Percentiles rank a stretch among this genome's conserved stretches.
These are phyloP conservation scores for Cocos nucifera DNA, from an alignment of 176 grass and related monocot genomes.

Conservation along the genomic window DNA sequence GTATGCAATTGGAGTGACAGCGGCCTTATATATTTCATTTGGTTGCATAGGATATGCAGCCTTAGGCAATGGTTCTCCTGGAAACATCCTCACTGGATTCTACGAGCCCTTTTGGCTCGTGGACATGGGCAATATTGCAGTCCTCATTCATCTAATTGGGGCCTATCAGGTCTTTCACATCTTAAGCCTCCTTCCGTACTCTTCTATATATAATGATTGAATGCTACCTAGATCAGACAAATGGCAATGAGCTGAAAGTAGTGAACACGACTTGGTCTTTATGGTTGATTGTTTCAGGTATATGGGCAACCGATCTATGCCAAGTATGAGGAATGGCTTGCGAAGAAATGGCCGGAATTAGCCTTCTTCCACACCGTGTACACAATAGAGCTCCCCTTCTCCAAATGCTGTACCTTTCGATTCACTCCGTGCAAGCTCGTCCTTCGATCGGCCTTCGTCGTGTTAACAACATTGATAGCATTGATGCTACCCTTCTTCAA, in stretches of 20 bases:
- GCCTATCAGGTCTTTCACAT: constrained; percentile 53
- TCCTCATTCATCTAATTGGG: constrained; percentile 66
- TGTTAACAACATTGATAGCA: constrained; percentile 50
- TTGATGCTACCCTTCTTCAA: constrained; percentile 94
- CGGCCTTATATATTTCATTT: constrained; percentile 77
- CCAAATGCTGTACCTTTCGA: constrained; percentile 25
- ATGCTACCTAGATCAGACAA: too few relatives aligned
- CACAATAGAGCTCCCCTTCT: constrained; percentile 34
- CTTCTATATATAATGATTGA: too few relatives aligned
- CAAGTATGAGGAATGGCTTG: constrained; percentile 66
- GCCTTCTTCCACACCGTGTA: constrained; percentile 57
- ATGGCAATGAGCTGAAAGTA: too few relatives aligned
- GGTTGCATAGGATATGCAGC: constrained; percentile 92
- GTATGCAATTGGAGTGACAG: constrained; percentile 75
- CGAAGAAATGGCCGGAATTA: constrained; percentile 42
- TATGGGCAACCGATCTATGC: constrained; percentile 76
- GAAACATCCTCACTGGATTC: constrained; percentile 87
- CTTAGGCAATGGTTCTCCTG: constrained; percentile 68
- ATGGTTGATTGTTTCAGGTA: constrained; percentile 31
- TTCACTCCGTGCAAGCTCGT: constrained; percentile 70
- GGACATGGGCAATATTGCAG: constrained; percentile 68
- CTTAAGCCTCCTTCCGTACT: too few relatives aligned
- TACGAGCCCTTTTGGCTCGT: constrained; percentile 91
- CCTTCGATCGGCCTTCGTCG: constrained; percentile 57
- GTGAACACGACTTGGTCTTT: too few relatives aligned